Conservation (phyloP, 441 rosid species). For the Populus hybrid region DNA sequence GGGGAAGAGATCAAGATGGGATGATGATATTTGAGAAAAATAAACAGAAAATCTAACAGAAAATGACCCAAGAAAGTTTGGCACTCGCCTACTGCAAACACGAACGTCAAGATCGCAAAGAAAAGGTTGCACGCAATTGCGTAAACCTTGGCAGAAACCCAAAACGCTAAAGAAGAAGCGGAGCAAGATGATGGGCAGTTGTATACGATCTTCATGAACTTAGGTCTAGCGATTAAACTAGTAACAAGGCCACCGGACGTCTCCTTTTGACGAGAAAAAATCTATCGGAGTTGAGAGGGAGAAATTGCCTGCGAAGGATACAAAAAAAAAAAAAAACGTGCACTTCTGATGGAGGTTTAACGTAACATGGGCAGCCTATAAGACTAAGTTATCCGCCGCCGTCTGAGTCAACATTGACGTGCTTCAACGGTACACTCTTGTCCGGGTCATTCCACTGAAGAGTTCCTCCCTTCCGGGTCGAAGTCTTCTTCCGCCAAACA, state of each 20-base stretch:
- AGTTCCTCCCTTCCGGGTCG: neutral
- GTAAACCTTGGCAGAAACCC: constrained; percentile 19
- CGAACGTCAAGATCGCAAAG: constrained; percentile 18
- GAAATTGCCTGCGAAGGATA: neutral
- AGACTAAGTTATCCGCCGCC: neutral
- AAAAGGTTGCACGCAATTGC: constrained; percentile 20
- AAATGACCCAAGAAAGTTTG: neutral
- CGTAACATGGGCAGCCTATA: neutral
- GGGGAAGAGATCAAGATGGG: neutral
- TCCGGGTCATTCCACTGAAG: neutral
- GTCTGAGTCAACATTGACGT: neutral
- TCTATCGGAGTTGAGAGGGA: neutral
- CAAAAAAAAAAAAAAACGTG: too few relatives aligned
- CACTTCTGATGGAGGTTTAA: neutral
- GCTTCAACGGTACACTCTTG: neutral
- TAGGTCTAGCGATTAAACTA: neutral
- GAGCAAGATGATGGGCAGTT: constrained; percentile 1
- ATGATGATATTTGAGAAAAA: neutral
- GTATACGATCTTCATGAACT: neutral
- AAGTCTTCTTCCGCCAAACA: neutral
- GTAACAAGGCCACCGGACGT: neutral
- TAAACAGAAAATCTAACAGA: too few relatives aligned
- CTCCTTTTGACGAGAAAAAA: neutral
- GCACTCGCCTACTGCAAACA: constrained; percentile 32
- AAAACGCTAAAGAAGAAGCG: constrained; percentile 3